A percentile compares a stretch with the other conserved stretches of the same genome.
phyloP scores from a whole-genome alignment of 495 filamentous ascomycete species.

The Penicillium samsonianum region DNA sequence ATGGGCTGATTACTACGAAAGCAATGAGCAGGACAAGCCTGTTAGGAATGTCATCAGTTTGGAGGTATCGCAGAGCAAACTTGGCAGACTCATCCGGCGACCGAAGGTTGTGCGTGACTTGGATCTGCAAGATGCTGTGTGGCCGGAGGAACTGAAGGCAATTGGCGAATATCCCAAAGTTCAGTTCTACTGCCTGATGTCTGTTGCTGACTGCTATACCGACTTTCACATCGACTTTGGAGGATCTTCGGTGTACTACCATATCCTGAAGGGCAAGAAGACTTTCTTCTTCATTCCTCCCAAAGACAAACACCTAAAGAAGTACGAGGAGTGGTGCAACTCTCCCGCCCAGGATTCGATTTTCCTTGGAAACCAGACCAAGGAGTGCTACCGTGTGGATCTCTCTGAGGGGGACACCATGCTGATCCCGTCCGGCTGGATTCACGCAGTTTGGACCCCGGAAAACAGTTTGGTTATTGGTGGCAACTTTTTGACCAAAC shows the following conservation, averaged over 20 bases:
- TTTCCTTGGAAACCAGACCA: slow-evolving; percentile 66
- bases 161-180: slow-evolving; percentile 63
- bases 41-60: slow-evolving; percentile 78
- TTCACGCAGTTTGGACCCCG: slow-evolving; percentile 79
- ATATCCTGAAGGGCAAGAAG: slow-evolving; percentile 74
- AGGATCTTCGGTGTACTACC: slow-evolving; percentile 77
- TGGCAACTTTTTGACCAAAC: slow-evolving; percentile 71
- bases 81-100: slow-evolving; percentile 65
- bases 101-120: slow-evolving; percentile 71
- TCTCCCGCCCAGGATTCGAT: slow-evolving; percentile 71
- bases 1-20: slow-evolving; percentile 78
- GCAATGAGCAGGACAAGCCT: slow-evolving; percentile 55
- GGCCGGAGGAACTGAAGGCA: slow-evolving; percentile 62
- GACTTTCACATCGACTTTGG: slow-evolving; percentile 84
- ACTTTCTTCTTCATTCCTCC: slow-evolving; percentile 79
- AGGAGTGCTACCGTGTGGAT: slow-evolving; percentile 74
- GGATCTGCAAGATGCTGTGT: slow-evolving; percentile 71
- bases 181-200: slow-evolving; percentile 76
- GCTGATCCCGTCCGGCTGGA: slow-evolving; percentile 79
- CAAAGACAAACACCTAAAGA: slow-evolving; percentile 72
- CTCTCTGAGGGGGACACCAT: slow-evolving; percentile 74
- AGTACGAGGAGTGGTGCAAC: slow-evolving; percentile 77
- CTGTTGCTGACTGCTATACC: slow-evolving; percentile 75
- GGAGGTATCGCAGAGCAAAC: slow-evolving; percentile 67
- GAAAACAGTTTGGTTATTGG: slow-evolving; percentile 75